These are phyloP conservation scores for Populus pruinosa DNA, from an alignment of 345 rosid genomes.

Conservation along the genomic window DNA sequence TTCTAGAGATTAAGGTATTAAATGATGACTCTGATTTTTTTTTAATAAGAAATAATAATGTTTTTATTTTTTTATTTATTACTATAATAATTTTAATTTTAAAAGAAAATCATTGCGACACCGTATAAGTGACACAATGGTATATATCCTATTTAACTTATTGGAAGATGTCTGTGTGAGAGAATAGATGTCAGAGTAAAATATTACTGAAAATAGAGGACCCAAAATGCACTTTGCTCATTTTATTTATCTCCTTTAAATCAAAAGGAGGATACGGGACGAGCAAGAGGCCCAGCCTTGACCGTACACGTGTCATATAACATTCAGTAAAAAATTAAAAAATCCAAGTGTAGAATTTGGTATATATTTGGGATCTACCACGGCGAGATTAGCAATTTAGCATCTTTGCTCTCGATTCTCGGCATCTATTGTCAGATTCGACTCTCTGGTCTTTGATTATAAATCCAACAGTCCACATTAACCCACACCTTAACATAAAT, in stretches of 20 bases:
- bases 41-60: no score
- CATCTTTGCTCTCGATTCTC: conserved; percentile 60
- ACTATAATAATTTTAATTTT: no score
- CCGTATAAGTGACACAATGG: no score
- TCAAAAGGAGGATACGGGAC: not conserved
- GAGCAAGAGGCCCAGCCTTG: not conserved
- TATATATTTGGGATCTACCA: conserved; percentile 34
- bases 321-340: not conserved
- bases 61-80: no score
- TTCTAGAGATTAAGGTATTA: no score
- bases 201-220: no score
- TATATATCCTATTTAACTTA: no score
- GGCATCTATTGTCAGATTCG: conserved; percentile 45
- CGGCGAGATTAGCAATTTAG: conserved; percentile 8
- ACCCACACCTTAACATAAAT: conserved; percentile 6
- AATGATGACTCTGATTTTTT: fast-evolving
- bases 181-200: no score
- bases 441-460: not conserved
- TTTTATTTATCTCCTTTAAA: not conserved
- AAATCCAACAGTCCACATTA: conserved; percentile 32
- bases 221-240: not conserved
- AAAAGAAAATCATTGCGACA: no score
- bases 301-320: conserved; percentile 5
- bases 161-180: no score
- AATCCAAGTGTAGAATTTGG: not conserved